Percentiles rank a stretch among this genome's conserved stretches.
Evolutionary conservation across 441 rosid species (phyloP).

Genomic region (Gossypium aridum): DNA sequence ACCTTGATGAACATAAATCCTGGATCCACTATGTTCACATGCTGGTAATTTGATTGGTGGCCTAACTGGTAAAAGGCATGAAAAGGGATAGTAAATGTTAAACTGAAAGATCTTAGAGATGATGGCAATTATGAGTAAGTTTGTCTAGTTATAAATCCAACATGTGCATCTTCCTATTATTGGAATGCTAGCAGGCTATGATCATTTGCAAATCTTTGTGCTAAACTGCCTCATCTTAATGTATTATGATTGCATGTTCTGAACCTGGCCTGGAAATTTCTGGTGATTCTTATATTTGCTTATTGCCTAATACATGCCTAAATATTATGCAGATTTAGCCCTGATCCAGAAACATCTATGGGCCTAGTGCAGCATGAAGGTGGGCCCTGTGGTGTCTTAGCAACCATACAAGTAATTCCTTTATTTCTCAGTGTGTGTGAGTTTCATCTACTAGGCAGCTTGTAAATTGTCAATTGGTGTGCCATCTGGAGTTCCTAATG

Average conservation of each 20-base stretch:
- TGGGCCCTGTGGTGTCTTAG: conserved; percentile 99
- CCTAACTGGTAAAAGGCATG: not conserved
- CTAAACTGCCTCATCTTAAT: not conserved
- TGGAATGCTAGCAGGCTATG: not conserved
- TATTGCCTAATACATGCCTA: conserved; percentile 29
- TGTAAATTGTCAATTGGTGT: not conserved
- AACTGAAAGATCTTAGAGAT: not conserved
- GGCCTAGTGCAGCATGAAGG: conserved; percentile 99
- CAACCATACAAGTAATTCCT: conserved; percentile 80
- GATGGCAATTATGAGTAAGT: not conserved
- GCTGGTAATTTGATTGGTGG: not conserved
- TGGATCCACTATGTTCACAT: not conserved
- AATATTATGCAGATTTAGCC: conserved; percentile 71
- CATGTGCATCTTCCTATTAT: not conserved
- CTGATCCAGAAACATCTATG: conserved; percentile 94
- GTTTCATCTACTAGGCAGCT: conserved; percentile 9
- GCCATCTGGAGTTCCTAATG: not conserved
- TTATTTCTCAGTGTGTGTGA: conserved; percentile 21
- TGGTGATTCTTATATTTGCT: conserved; percentile 9
- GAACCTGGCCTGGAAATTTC: not conserved
- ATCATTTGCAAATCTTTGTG: not conserved
- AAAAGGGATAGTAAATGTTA: not conserved
- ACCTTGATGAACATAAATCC: not conserved
- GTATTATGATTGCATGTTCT: not conserved
- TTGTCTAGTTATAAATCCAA: not conserved